phyloP scores from a whole-genome alignment of 257 asterid genomes.

The Solanum chmielewskii region DNA sequence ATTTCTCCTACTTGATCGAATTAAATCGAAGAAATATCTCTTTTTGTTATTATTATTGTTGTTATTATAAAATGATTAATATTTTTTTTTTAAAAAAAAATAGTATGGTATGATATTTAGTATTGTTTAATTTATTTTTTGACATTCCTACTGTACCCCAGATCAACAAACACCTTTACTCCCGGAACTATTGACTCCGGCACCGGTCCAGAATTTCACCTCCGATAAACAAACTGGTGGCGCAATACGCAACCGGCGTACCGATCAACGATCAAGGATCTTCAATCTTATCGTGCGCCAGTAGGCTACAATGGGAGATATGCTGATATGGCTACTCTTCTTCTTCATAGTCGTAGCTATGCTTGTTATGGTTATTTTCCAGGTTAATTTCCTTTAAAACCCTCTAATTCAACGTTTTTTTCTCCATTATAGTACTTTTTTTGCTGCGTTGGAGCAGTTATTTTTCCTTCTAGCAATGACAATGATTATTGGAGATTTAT shows the following conservation, averaged over 20 bases:
- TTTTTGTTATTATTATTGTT: neutral
- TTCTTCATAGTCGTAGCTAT: conserved; percentile 1
- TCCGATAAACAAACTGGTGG: neutral
- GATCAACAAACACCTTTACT: neutral
- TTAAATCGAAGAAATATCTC: neutral
- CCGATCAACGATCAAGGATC: neutral
- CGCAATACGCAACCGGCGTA: neutral
- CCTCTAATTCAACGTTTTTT: neutral
- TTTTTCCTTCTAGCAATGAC: neutral
- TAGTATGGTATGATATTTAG: neutral
- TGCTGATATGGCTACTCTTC: neutral
- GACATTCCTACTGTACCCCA: neutral
- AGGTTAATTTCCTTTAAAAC: neutral
- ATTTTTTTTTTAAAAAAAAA: neutral
- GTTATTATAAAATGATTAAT: neutral
- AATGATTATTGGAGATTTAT: neutral
- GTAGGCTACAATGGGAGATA: neutral
- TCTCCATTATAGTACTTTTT: neutral
- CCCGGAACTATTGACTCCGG: neutral
- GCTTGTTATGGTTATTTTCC: neutral
- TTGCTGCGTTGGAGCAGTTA: neutral
- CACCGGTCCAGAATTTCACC: neutral
- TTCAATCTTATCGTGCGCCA: neutral
- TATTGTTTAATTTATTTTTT: neutral
- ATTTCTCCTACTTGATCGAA: neutral